Base-by-base conservation (phyloP, 2,329 filamentous ascomycete genomes). In the Trichophaea hybrida region DNA sequence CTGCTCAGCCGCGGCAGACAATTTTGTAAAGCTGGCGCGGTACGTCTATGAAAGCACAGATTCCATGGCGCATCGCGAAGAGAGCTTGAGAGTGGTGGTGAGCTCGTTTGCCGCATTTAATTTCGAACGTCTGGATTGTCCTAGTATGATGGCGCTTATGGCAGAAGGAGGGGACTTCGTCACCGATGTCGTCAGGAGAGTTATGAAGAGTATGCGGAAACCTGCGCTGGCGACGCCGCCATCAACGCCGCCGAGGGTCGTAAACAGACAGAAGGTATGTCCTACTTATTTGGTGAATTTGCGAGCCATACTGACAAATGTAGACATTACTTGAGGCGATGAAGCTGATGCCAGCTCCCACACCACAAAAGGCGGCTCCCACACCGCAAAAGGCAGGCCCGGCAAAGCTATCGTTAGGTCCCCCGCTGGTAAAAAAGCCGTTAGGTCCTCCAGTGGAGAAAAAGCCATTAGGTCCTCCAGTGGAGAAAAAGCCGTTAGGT, bases 31-130 rank as follows among this genome's bases (percentile, higher is more conserved):
- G n/a, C 34, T 53, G 32, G 50, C 50, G 13, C 50, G 50, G 37
- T 53, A 13, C 50, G 50, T 53, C 2, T 53, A 53, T 33, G n/a
- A 37, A n/a, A 12, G 37, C 50, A 53, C 50, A 4, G 13, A 37
- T n/a, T 13, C n/a, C 7, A 6, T 13, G 13, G 13, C 33, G 5
- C 34, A 35, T 13, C 32, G 34, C 32, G 50, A 53, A 32, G 50
- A 53, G 50, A 53, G 50, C 31, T n/a, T 53, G 33, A 35, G 50
- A 35, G 24, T n/a, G 13, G 50, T 53, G 4, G 13, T 53, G 12
- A 53, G 50, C 50, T 53, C 50, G 33, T 53, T 53, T 24, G 50
- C 50, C 5, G 50, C 50, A 12, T 53, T 53, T 32, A 53, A 53
- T 24, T 53, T 53, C 50, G 50, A 53, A 13, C 32, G 50, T 32